A percentile compares a stretch with the other conserved stretches of the same genome.
These are phyloP conservation scores for Magnaporthiopsis rhizophila DNA, from an alignment of 2,329 filamentous ascomycete genomes.

Conservation along the genomic window DNA sequence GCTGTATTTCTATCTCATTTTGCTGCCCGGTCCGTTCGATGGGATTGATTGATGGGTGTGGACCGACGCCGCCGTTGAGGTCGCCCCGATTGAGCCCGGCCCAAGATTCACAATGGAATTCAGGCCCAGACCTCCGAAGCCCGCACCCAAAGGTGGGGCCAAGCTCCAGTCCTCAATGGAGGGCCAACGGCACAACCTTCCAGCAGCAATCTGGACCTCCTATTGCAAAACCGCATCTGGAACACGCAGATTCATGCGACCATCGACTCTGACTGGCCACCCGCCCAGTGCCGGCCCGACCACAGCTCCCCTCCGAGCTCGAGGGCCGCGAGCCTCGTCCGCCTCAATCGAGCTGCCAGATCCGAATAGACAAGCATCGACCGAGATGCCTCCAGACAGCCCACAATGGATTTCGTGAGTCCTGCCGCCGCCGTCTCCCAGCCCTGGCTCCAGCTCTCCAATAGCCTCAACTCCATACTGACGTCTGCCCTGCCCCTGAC, in stretches of 20 bases:
- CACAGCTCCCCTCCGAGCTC: neutral
- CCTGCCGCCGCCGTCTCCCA: too few species aligned
- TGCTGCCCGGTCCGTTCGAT: neutral
- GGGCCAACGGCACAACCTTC: neutral
- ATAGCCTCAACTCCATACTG: constrained; percentile 1
- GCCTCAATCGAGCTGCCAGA: neutral
- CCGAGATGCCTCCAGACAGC: constrained; percentile 5
- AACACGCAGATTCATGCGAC: constrained; percentile 8
- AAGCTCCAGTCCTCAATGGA: neutral
- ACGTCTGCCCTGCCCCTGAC: constrained; percentile 7
- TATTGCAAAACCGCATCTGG: constrained; percentile 2
- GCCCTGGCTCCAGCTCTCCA: neutral
- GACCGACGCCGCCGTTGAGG: too few species aligned
- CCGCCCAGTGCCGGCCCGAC: neutral
- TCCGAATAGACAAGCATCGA: neutral
- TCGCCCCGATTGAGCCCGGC: too few species aligned
- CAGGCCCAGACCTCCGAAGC: neutral
- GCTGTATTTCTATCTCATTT: neutral
- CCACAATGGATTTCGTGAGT: constrained; percentile 9
- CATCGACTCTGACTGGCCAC: neutral
- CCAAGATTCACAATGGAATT: neutral
- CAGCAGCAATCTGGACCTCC: neutral
- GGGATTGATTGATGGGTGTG: too few species aligned
- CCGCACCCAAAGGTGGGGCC: neutral
- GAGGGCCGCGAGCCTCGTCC: neutral